phyloP scores from a whole-genome alignment of 805 yeast genomes.

The Candida saitoana region DNA sequence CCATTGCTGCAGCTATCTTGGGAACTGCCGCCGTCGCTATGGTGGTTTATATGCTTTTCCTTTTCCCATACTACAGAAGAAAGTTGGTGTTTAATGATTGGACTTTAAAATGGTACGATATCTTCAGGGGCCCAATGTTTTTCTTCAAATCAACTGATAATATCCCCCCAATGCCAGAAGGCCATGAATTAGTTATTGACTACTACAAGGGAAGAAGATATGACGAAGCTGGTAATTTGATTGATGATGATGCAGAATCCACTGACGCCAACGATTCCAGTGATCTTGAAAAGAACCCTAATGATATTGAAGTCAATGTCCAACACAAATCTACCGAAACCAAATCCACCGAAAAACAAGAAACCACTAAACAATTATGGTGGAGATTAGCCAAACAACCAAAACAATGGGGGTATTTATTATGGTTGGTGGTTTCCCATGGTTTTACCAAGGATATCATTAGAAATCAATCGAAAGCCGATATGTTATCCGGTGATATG shows the following conservation, averaged over 20 bases:
- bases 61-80: conserved; percentile 61
- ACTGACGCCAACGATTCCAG: conserved; percentile 6
- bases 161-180: conserved; percentile 66
- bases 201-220: conserved; percentile 61
- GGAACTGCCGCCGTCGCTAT: conserved; percentile 63
- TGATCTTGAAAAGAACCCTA: conserved; percentile 5
- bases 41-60: conserved; percentile 46
- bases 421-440: conserved; percentile 48
- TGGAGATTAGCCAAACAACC: conserved; percentile 42
- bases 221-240: conserved; percentile 13
- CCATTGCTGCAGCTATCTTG: conserved; percentile 55
- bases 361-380: conserved; percentile 41
- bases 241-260: conserved; percentile 6
- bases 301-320: conserved; percentile 6
- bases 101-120: conserved; percentile 57
- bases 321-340: conserved; percentile 7
- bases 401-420: conserved; percentile 49
- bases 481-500: conserved; percentile 44
- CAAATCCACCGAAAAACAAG: conserved; percentile 13
- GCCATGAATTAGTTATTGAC: conserved; percentile 52
- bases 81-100: conserved; percentile 60
- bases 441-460: conserved; percentile 68
- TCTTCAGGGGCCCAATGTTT: conserved; percentile 52
- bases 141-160: conserved; percentile 52
- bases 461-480: conserved; percentile 38